Evolutionary conservation across 2,329 filamentous ascomycete species (phyloP).

Genomic region (Phaeosphaeria sp.): DNA sequence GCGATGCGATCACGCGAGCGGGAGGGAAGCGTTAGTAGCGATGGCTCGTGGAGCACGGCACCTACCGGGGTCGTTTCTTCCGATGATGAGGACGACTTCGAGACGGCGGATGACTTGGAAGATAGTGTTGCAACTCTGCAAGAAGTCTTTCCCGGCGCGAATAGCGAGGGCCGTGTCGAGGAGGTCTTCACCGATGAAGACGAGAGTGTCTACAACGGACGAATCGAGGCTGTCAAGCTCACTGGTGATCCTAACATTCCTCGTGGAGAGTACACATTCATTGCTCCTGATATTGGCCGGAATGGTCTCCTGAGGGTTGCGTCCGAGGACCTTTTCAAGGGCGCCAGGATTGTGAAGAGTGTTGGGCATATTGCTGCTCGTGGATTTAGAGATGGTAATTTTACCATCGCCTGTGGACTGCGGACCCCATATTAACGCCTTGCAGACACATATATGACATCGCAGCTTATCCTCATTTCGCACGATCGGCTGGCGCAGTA

Average conservation of each 20-base stretch:
- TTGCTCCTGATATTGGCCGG: conserved; percentile 77
- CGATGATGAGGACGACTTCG: conserved; percentile 10
- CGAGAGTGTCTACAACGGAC: conserved; percentile 64
- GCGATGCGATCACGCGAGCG: conserved; percentile 34
- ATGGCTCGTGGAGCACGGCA: conserved; percentile 41
- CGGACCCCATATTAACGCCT: conserved; percentile 1
- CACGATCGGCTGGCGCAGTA: conserved; percentile 80
- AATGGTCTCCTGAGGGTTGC: conserved; percentile 69
- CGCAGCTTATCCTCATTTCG: conserved; percentile 79
- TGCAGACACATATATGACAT: conserved; percentile 75
- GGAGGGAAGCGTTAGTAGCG: conserved; percentile 38
- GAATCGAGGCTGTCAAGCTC: conserved; percentile 84
- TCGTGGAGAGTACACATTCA: conserved; percentile 82
- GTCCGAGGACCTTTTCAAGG: conserved; percentile 73
- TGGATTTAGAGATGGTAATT: conserved; percentile 73
- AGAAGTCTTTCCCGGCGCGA: conserved; percentile 6
- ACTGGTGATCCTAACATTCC: conserved; percentile 93
- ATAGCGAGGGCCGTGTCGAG: not conserved
- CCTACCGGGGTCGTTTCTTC: conserved; percentile 25
- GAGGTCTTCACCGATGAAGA: conserved; percentile 11
- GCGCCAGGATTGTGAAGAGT: conserved; percentile 75
- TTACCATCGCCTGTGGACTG: not conserved
- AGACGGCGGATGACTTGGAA: conserved; percentile 41
- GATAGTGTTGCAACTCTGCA: conserved; percentile 49
- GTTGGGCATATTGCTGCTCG: conserved; percentile 78